Percentiles rank a stretch among this genome's conserved stretches.
These are phyloP conservation scores for Dactylellina sp. DNA, from an alignment of 2,329 filamentous ascomycete species.

Conservation along the genomic window DNA sequence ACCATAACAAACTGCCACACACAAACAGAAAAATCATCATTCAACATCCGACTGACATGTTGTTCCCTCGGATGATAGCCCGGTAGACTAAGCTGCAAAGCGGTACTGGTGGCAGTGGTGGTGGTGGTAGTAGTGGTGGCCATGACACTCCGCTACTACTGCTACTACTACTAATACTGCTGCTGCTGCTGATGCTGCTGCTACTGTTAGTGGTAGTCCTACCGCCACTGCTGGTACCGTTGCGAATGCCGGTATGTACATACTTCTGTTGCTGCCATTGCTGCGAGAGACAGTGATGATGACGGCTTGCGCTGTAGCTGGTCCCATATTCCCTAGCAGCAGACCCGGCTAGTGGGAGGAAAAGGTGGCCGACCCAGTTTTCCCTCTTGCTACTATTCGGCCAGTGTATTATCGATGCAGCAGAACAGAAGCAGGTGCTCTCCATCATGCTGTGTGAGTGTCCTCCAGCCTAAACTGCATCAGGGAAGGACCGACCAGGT, in stretches of 20 bases:
- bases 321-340: slow-evolving; percentile 21
- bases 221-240: slow-evolving; percentile 1
- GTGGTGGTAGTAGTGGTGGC: no score
- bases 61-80: no score
- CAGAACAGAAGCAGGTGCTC: slow-evolving; percentile 54
- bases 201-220: neutral
- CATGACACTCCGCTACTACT: no score
- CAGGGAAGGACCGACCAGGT: slow-evolving; percentile 47
- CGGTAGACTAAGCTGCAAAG: slow-evolving; percentile 1
- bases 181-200: slow-evolving; percentile 5
- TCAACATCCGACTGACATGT: no score
- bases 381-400: slow-evolving; percentile 31
- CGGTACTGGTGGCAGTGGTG: no score
- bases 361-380: slow-evolving; percentile 56
- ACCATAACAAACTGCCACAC: neutral
- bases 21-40: neutral
- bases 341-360: slow-evolving; percentile 50
- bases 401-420: slow-evolving; percentile 21
- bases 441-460: slow-evolving; percentile 52
- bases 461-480: slow-evolving; percentile 50
- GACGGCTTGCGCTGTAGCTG: slow-evolving; percentile 54
- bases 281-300: slow-evolving; percentile 22
- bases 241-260: neutral
- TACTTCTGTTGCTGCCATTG: neutral
- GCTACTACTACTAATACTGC: no score